A percentile compares a stretch with the other conserved stretches of the same genome.
These are phyloP conservation scores for Cordyceps farinosa DNA, from an alignment of 2,329 filamentous ascomycete genomes.

Conservation along the genomic window DNA sequence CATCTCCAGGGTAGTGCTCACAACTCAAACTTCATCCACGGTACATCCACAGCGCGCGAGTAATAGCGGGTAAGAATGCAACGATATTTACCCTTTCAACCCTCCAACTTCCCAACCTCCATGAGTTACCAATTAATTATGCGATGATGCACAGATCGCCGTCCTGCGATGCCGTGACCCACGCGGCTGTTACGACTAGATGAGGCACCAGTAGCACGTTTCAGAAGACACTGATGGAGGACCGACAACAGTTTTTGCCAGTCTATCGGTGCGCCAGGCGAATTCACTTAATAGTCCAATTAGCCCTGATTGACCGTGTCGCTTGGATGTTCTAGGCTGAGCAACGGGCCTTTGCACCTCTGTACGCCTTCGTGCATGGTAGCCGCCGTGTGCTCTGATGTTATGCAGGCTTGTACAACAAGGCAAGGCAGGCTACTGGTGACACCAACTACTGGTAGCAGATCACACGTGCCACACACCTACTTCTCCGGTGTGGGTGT, in stretches of 20 bases:
- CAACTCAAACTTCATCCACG: not conserved
- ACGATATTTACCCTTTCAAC: not conserved
- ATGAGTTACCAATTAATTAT: not conserved
- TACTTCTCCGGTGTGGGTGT: too few relatives aligned
- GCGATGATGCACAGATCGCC: not conserved
- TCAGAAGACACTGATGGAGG: not conserved
- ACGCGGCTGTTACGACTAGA: not conserved
- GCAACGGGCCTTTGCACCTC: not conserved
- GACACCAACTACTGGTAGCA: too few relatives aligned
- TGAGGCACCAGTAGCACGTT: conserved; percentile 10
- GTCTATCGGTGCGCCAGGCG: not conserved
- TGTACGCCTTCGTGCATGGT: not conserved
- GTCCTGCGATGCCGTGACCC: not conserved
- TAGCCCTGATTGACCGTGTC: too few relatives aligned
- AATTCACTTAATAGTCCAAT: not conserved
- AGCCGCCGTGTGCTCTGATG: not conserved
- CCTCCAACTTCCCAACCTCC: too few relatives aligned
- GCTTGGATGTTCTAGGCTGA: not conserved
- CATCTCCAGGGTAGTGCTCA: not conserved
- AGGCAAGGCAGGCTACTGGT: not conserved
- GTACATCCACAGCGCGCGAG: not conserved
- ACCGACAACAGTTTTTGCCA: not conserved
- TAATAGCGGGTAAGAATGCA: not conserved
- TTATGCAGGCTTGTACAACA: not conserved
- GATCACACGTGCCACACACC: too few relatives aligned